phyloP scores from a whole-genome alignment of 345 rosid species.

The Linum lewisii region DNA sequence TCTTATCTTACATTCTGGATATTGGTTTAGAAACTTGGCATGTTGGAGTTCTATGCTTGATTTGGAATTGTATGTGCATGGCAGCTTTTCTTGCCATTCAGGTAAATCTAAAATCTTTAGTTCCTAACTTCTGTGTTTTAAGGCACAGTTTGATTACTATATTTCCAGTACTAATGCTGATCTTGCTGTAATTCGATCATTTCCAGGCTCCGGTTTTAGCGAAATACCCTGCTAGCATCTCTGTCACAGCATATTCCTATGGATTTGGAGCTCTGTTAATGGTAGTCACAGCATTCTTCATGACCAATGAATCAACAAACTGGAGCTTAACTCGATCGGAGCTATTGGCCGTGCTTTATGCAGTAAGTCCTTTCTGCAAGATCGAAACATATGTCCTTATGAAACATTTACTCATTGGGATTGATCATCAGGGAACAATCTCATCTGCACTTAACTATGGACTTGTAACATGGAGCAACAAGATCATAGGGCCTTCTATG shows the following conservation, averaged over 20 bases:
- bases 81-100: conserved; percentile 88
- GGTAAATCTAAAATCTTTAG: conserved; percentile 49
- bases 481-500: conserved; percentile 88
- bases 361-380: conserved; percentile 52
- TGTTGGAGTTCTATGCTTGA: conserved; percentile 85
- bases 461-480: conserved; percentile 92
- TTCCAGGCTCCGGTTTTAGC: conserved; percentile 74
- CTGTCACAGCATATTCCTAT: conserved; percentile 77
- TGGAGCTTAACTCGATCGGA: conserved; percentile 82
- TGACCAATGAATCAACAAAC: conserved; percentile 55
- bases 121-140: no score
- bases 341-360: conserved; percentile 72
- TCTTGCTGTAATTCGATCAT: conserved; percentile 8
- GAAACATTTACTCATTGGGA: neutral
- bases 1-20: conserved; percentile 44
- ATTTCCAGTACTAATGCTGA: conserved; percentile 5
- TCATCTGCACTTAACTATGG: conserved; percentile 92
- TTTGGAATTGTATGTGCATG: conserved; percentile 97
- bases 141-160: neutral
- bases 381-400: neutral
- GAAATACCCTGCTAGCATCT: conserved; percentile 77
- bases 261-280: conserved; percentile 66
- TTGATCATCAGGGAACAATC: conserved; percentile 44
- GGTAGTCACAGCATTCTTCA: conserved; percentile 58
- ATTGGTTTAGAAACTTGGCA: conserved; percentile 71